Conservation (phyloP, 192 early-diverging fungal species). For the Mortierella claussenii region DNA sequence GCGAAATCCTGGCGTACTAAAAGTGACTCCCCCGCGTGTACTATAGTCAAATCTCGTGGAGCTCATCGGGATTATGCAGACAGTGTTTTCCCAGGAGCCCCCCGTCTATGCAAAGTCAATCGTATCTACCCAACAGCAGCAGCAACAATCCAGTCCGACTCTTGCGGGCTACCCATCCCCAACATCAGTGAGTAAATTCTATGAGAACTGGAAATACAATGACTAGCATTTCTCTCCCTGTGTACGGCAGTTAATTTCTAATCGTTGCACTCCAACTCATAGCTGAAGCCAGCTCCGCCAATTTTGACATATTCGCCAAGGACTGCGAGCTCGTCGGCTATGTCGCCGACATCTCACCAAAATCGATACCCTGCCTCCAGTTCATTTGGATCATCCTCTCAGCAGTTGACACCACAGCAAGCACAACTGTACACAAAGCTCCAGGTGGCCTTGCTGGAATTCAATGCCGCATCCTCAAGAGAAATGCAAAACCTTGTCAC, state of each 20-base stretch:
- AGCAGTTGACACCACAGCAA: slow-evolving; percentile 58
- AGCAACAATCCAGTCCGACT: slow-evolving; percentile 44
- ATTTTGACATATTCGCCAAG: slow-evolving; percentile 35
- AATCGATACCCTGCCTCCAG: slow-evolving; percentile 33
- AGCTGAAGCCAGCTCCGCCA: slow-evolving; percentile 49
- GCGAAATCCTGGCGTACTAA: too few species aligned
- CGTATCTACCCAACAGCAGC: slow-evolving; percentile 18
- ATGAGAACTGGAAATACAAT: too few species aligned
- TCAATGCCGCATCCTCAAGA: slow-evolving; percentile 64
- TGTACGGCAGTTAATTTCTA: too few species aligned
- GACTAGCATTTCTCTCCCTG: too few species aligned
- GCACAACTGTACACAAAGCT: slow-evolving; percentile 73
- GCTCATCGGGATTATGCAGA: slow-evolving; percentile 73
- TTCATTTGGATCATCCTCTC: slow-evolving; percentile 26
- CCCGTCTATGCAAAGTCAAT: slow-evolving; percentile 76
- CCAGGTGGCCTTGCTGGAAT: slow-evolving; percentile 52
- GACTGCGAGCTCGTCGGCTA: slow-evolving; percentile 29
- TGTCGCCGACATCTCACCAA: slow-evolving; percentile 28
- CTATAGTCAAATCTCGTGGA: slow-evolving; percentile 58
- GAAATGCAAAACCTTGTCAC: slow-evolving; percentile 76
- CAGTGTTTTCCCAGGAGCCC: slow-evolving; percentile 77
- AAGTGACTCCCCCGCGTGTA: too few species aligned
- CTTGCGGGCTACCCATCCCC: slow-evolving; percentile 44
- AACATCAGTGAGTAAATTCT: slow-evolving; percentile 35
- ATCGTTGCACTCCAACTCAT: too few species aligned